A percentile compares a stretch with the other conserved stretches of the same genome.
Conservation (phyloP, 2,329 filamentous ascomycete species). For the Orbilia oligospora region DNA sequence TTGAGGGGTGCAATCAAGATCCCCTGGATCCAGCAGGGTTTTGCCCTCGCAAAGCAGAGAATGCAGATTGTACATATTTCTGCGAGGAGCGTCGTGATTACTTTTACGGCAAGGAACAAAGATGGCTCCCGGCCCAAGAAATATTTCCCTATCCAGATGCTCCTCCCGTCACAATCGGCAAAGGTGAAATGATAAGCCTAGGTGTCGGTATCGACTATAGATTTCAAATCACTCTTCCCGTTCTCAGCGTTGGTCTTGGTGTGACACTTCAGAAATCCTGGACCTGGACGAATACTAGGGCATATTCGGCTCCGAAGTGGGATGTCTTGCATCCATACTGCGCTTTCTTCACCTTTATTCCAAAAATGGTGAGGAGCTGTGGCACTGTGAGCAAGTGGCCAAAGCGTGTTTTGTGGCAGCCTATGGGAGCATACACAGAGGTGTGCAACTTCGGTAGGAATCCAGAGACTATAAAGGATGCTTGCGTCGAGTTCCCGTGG, state of each 20-base stretch:
- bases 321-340: conserved; percentile 46
- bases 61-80: conserved; percentile 28
- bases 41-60: conserved; percentile 35
- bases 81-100: conserved; percentile 46
- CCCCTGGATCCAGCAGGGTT: conserved; percentile 18
- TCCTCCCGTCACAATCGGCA: conserved; percentile 22
- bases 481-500: conserved; percentile 45
- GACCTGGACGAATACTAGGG: conserved; percentile 31
- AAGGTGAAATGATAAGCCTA: conserved; percentile 41
- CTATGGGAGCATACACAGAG: conserved; percentile 20
- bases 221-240: neutral
- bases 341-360: conserved; percentile 49
- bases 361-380: conserved; percentile 55
- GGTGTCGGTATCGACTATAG: conserved; percentile 12
- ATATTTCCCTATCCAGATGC: conserved; percentile 55
- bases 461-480: conserved; percentile 6
- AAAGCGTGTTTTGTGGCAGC: neutral
- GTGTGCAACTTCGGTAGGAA: conserved; percentile 1
- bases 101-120: conserved; percentile 50
- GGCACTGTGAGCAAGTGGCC: conserved; percentile 36
- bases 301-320: conserved; percentile 34
- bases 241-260: conserved; percentile 22
- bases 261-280: conserved; percentile 6
- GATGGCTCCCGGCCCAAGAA: conserved; percentile 42
- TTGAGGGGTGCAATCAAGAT: conserved; percentile 43